Percentiles rank a stretch among this genome's conserved stretches.
Evolutionary conservation across 176 grass and related monocot genomes (phyloP).

Genomic region (Ensete glaucum): DNA sequence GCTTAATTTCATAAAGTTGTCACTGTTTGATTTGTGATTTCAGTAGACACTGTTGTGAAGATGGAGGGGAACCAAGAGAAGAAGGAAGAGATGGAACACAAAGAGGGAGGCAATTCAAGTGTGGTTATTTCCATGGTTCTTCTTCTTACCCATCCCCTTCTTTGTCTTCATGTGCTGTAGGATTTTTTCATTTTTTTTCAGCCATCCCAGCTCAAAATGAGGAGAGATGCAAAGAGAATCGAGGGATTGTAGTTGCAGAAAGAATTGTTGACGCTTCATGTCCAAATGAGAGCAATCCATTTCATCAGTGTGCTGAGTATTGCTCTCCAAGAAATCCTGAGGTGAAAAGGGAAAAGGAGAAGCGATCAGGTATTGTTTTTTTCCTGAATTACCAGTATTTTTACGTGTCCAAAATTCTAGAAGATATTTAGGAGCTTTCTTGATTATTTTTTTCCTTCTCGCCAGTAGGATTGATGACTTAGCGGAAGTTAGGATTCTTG

Average conservation of each 20-base stretch:
- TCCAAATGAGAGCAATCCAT: neutral
- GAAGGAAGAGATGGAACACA: neutral
- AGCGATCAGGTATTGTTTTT: neutral
- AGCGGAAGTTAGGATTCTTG: neutral
- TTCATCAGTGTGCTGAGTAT: conserved; percentile 1
- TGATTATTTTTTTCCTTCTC: neutral
- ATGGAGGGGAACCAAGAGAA: neutral
- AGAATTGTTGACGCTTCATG: neutral
- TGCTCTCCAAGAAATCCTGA: neutral
- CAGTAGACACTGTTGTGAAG: neutral
- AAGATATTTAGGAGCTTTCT: no score
- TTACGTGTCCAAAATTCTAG: no score
- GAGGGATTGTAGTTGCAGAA: conserved; percentile 3
- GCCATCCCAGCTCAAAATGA: neutral
- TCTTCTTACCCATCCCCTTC: neutral
- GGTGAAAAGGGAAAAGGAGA: neutral
- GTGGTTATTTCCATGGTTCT: neutral
- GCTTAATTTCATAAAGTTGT: neutral
- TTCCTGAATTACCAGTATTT: neutral
- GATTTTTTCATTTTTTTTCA: neutral
- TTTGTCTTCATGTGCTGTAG: no score
- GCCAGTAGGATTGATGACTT: neutral
- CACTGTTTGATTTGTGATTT: neutral
- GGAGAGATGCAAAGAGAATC: neutral
- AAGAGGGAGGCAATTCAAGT: neutral